These are phyloP conservation scores for Penicillium coprophilum DNA, from an alignment of 495 filamentous ascomycete species.

Conservation along the genomic window DNA sequence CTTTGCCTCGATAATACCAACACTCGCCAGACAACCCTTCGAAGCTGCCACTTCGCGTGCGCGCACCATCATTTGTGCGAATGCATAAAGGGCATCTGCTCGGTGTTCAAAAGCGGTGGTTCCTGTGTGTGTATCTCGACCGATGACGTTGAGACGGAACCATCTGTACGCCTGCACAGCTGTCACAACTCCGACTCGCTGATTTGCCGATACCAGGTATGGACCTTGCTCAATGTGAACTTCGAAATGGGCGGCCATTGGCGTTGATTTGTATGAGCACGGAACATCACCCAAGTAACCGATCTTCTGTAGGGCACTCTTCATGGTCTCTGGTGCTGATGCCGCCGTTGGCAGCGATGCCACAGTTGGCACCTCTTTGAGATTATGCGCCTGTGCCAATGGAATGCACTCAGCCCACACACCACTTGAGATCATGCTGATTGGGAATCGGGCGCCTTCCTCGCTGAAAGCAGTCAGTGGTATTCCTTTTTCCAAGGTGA, in stretches of 20 bases:
- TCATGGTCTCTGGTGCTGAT: constrained; percentile 61
- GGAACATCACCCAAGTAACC: constrained; percentile 63
- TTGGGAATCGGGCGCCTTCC: constrained; percentile 77
- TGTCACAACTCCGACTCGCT: constrained; percentile 68
- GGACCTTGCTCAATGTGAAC: constrained; percentile 83
- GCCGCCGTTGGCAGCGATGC: constrained; percentile 43
- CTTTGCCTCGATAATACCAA: constrained; percentile 65
- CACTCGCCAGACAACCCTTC: constrained; percentile 61
- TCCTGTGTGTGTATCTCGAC: constrained; percentile 71
- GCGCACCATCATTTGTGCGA: constrained; percentile 66
- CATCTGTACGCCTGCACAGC: constrained; percentile 69
- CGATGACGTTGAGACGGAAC: constrained; percentile 65
- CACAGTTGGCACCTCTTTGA: constrained; percentile 54
- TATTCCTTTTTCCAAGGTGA: background rate
- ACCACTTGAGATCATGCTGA: constrained; percentile 73
- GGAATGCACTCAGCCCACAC: constrained; percentile 73
- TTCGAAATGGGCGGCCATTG: constrained; percentile 81
- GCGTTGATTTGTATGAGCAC: constrained; percentile 58
- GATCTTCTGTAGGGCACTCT: constrained; percentile 66
- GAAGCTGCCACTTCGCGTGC: constrained; percentile 61
- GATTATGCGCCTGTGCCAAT: constrained; percentile 59
- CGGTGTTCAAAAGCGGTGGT: constrained; percentile 65
- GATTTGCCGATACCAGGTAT: constrained; percentile 58
- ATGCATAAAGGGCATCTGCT: constrained; percentile 64
- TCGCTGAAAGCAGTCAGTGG: constrained; percentile 46